Conservation (phyloP, 2,329 filamentous ascomycete species). For the Gaeumannomyces tritici region DNA sequence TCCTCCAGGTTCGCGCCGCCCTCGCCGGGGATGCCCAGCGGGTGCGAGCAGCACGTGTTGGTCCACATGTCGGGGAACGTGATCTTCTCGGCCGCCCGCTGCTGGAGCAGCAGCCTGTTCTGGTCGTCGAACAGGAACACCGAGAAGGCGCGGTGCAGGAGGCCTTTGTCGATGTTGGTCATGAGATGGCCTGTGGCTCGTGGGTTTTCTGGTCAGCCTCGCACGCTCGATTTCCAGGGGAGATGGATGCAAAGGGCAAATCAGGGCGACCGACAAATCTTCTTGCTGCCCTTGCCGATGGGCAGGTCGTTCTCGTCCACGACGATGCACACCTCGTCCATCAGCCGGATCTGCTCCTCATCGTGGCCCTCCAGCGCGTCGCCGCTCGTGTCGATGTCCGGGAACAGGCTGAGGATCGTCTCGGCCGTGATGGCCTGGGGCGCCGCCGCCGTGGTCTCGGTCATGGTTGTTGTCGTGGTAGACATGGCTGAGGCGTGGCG, state of each 20-base stretch:
- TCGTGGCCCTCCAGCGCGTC: constrained; percentile 83
- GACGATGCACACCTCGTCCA: constrained; percentile 99
- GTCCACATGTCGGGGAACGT: constrained; percentile 99
- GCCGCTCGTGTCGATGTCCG: constrained; percentile 65
- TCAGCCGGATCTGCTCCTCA: constrained; percentile 92
- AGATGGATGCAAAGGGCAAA: neutral
- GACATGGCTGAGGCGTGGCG: neutral
- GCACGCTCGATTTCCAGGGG: neutral
- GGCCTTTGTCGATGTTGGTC: constrained; percentile 94
- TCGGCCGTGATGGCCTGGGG: constrained; percentile 68
- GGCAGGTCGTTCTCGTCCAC: constrained; percentile 84
- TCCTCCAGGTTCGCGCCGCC: constrained; percentile 74
- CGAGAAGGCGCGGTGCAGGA: constrained; percentile 94
- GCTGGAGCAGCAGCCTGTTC: constrained; percentile 88
- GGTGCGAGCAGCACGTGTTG: constrained; percentile 98
- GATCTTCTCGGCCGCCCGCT: constrained; percentile 93
- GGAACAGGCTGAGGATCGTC: constrained; percentile 80
- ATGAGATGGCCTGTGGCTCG: constrained; percentile 81
- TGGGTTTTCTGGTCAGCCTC: neutral
- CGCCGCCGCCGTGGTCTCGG: constrained; percentile 32
- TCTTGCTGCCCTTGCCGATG: constrained; percentile 96
- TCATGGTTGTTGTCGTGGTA: constrained; percentile 15
- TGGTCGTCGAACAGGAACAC: constrained; percentile 95
- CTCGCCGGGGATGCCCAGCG: constrained; percentile 83
- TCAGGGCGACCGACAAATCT: constrained; percentile 63